phyloP scores from a whole-genome alignment of 129 eudicot genomes.

The Lactuca sativa region DNA sequence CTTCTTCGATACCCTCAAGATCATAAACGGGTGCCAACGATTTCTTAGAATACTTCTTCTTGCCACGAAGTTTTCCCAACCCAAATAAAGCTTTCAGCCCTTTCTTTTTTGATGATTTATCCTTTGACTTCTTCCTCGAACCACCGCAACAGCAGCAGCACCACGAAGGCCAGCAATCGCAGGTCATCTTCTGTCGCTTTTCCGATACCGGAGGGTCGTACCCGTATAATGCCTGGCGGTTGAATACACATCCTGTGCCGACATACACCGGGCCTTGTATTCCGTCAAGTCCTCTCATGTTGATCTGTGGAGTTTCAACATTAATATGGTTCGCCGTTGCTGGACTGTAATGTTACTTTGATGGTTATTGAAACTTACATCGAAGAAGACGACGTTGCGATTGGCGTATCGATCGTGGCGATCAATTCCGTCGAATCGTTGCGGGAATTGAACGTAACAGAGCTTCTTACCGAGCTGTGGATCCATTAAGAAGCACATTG shows the following conservation, averaged over 20 bases:
- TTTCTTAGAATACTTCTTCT: slow-evolving; percentile 82
- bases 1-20: slow-evolving; percentile 97
- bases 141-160: slow-evolving; percentile 92
- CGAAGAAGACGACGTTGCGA: slow-evolving; percentile 92
- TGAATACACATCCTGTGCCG: slow-evolving; percentile 91
- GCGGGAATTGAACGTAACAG: slow-evolving; percentile 94
- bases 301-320: slow-evolving; percentile 50
- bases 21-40: slow-evolving; percentile 65
- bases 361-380: slow-evolving; percentile 54
- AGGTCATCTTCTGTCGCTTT: slow-evolving; percentile 85
- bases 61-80: slow-evolving; percentile 48
- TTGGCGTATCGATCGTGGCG: slow-evolving; percentile 91
- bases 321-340: background rate
- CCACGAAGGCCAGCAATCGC: slow-evolving; percentile 98
- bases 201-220: slow-evolving; percentile 94
- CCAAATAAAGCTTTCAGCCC: slow-evolving; percentile 76
- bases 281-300: slow-evolving; percentile 99
- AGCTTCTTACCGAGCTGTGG: slow-evolving; percentile 95
- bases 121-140: slow-evolving; percentile 58
- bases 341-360: background rate
- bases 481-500: slow-evolving; percentile 98
- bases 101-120: slow-evolving; percentile 65
- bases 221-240: slow-evolving; percentile 86
- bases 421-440: slow-evolving; percentile 94
- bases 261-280: slow-evolving; percentile 98